Conservation (phyloP, 202 grass and related monocot species). For the Elaeis oleifera region DNA sequence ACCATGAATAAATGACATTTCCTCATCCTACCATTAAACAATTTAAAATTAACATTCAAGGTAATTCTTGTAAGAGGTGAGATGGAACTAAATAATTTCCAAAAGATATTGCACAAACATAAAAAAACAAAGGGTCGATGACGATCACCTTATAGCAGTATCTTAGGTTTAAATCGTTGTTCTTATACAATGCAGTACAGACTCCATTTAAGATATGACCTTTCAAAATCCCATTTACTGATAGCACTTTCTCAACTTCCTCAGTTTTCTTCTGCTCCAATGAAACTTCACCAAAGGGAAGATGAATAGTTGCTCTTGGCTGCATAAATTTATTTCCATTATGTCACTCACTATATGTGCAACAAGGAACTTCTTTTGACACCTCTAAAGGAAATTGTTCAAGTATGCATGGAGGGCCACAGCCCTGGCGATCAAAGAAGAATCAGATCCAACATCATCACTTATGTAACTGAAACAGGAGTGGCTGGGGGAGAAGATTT, state of each 20-base stretch:
- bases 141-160: constrained; percentile 86
- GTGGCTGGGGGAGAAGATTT: too few species aligned
- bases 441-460: too few species aligned
- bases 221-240: constrained; percentile 59
- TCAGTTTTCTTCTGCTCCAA: constrained; percentile 54
- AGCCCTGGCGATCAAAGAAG: too few species aligned
- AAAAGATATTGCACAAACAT: not conserved
- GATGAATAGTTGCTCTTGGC: constrained; percentile 68
- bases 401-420: too few species aligned
- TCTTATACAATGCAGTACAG: constrained; percentile 56
- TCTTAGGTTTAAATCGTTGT: constrained; percentile 72
- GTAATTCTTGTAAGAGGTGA: not conserved
- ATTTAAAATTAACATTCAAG: constrained; percentile 17
- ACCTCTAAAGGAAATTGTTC: too few species aligned
- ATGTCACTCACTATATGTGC: not conserved
- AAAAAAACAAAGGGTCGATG: constrained; percentile 4
- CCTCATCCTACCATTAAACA: constrained; percentile 47
- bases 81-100: constrained; percentile 16
- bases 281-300: constrained; percentile 83
- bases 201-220: constrained; percentile 68
- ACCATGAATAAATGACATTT: constrained; percentile 70
- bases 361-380: not conserved
- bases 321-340: constrained; percentile 31
- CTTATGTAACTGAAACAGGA: too few species aligned
- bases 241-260: constrained; percentile 42